phyloP scores from a whole-genome alignment of 169 alveolate species.

The Sarcocystis neurona region DNA sequence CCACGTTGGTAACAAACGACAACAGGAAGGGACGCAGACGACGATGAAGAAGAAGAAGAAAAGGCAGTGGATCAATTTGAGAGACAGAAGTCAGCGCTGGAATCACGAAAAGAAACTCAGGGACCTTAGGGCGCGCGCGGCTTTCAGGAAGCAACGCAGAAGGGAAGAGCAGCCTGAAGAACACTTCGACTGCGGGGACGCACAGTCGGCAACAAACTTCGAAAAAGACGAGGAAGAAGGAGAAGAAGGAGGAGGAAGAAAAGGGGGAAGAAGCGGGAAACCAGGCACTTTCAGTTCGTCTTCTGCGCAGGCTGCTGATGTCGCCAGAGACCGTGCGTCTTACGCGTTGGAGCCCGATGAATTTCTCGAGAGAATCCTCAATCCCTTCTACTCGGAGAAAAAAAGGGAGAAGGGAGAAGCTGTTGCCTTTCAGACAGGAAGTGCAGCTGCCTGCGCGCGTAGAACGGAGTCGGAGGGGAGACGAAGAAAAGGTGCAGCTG shows the following conservation, averaged over 20 bases:
- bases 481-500: too few relatives aligned
- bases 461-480: too few relatives aligned
- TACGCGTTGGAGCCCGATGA: too few relatives aligned
- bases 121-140: slow-evolving; percentile 8
- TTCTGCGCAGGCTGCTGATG: too few relatives aligned
- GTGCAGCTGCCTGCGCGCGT: too few relatives aligned
- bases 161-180: background rate
- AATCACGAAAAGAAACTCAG: background rate
- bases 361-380: too few relatives aligned
- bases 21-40: background rate
- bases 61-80: background rate
- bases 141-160: background rate
- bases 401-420: too few relatives aligned
- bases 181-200: background rate
- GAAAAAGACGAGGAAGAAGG: background rate
- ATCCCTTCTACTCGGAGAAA: too few relatives aligned
- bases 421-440: too few relatives aligned
- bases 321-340: too few relatives aligned
- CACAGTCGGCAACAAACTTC: background rate
- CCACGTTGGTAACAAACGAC: background rate
- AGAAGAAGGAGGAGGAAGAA: background rate
- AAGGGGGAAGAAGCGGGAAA: background rate
- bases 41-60: background rate
- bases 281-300: too few relatives aligned
- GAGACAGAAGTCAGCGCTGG: slow-evolving; percentile 11